Evolutionary conservation across 2,329 filamentous ascomycete species (phyloP), one percentile per base, ranked within the genome.

Genomic region (Dactylonectria macrodidyma): DNA sequence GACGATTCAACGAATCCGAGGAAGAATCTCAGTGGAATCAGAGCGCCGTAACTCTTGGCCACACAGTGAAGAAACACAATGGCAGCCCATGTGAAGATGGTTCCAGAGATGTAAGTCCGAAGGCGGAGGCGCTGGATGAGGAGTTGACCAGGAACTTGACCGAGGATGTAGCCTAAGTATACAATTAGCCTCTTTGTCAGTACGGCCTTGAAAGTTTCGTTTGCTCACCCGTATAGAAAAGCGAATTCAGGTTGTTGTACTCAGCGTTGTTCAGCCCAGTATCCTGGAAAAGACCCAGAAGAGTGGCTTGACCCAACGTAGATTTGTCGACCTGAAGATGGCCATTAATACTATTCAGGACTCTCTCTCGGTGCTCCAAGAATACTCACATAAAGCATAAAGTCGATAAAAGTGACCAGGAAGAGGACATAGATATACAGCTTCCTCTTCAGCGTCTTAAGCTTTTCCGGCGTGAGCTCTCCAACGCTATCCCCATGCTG

Each of bases 21-120:
- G 60, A 67, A 67, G 65, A 67, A 67, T 14, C 65, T 48, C 24
- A 67, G 56, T 10, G 65, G 65, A 22, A 67, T 67, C 2, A 67
- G 65, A 10, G 55, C 65, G 22, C 65, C 55, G 12, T 67, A 67
- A 56, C 65, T 67, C 34, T 44, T 44, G 60, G 65, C 65, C 11
- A 57, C 58, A 56, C 65, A 67, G 56, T 67, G 65, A 3, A 67
- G 65, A 24, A 48, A 64, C 22, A 67, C 56, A 34, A 67, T 36
- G 55, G 55, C 5, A 41, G 65, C 62, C 65, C 65, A 67, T 14
- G 58, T 38, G 56, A 67, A 67, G 34, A 67, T 64, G 24, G 54
- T 67, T 24, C 51, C 56, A 12, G 65, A 64, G 24, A 67, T 57
- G 30, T 64, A 67, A 9, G 62, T 64, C 12, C 65, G 60, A 3